These are phyloP conservation scores for Eremomyces bilateralis DNA, from an alignment of 495 filamentous ascomycete species.

Conservation along the genomic window DNA sequence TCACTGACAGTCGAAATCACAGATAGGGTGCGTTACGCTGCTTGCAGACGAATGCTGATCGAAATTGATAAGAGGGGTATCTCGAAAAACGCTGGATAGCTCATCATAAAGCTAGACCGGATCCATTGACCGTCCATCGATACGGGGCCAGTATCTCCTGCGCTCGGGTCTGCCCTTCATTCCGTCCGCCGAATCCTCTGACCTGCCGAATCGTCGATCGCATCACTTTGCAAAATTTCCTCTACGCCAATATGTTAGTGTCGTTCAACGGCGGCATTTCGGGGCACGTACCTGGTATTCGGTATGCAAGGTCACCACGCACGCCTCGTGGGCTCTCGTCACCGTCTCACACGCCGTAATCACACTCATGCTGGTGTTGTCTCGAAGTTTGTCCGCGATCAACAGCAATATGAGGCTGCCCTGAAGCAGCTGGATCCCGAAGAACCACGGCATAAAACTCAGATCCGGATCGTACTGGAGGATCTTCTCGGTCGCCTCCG, in stretches of 20 bases:
- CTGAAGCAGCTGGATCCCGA: slow-evolving; percentile 66
- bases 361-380: slow-evolving; percentile 54
- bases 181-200: too few species aligned
- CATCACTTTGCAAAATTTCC: slow-evolving; percentile 71
- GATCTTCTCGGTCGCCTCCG: slow-evolving; percentile 64
- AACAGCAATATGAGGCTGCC: slow-evolving; percentile 61
- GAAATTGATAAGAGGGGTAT: too few species aligned
- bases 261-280: background rate
- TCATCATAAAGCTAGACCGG: too few species aligned
- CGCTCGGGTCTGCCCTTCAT: too few species aligned
- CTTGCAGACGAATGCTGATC: too few species aligned
- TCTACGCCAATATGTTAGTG: slow-evolving; percentile 20
- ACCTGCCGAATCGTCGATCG: slow-evolving; percentile 59
- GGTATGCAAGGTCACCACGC: slow-evolving; percentile 64
- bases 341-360: slow-evolving; percentile 71
- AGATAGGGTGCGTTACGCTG: too few species aligned
- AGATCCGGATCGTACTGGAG: slow-evolving; percentile 64
- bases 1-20: too few species aligned
- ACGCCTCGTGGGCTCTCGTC: slow-evolving; percentile 65
- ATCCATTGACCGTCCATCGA: too few species aligned
- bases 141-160: too few species aligned
- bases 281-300: slow-evolving; percentile 51
- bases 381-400: slow-evolving; percentile 65
- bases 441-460: slow-evolving; percentile 81
- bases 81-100: too few species aligned